A percentile compares a stretch with the other conserved stretches of the same genome.
Evolutionary conservation across 306 rosid species (phyloP).

Genomic region (Rubus idaeus): DNA sequence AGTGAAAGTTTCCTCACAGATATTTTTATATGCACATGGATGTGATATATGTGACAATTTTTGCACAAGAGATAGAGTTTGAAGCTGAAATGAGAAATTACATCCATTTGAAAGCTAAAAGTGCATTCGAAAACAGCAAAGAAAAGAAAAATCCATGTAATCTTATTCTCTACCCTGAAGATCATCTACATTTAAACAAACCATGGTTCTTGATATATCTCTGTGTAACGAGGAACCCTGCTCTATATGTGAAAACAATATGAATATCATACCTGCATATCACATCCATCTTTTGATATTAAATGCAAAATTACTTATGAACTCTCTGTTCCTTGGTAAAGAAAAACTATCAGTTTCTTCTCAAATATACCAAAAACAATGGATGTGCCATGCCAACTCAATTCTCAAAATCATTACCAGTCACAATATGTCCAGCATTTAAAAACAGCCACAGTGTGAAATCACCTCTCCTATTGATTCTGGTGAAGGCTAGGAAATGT

Average conservation of each 20-base stretch:
- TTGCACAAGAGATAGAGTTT: not conserved
- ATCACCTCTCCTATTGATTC: not conserved
- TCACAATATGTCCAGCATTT: not conserved
- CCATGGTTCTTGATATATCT: not conserved
- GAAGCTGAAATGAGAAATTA: not conserved
- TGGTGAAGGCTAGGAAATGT: not conserved
- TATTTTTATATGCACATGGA: not conserved
- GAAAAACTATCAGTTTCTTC: not conserved
- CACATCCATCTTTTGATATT: not conserved
- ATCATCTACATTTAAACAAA: too few relatives aligned
- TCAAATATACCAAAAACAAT: too few relatives aligned
- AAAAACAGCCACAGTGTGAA: not conserved
- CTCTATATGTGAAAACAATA: not conserved
- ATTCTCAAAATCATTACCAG: too few relatives aligned
- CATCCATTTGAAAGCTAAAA: not conserved
- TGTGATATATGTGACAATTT: not conserved
- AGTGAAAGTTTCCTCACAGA: not conserved
- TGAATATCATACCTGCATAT: too few relatives aligned
- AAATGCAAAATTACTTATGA: not conserved
- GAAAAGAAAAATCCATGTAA: not conserved
- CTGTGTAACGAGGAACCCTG: not conserved
- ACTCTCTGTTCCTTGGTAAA: not conserved
- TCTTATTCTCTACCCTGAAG: not conserved
- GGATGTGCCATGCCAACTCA: too few relatives aligned
- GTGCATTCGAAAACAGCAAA: not conserved